phyloP scores from a whole-genome alignment of 208 protist genomes.

The Wallacemonas rigidus region DNA sequence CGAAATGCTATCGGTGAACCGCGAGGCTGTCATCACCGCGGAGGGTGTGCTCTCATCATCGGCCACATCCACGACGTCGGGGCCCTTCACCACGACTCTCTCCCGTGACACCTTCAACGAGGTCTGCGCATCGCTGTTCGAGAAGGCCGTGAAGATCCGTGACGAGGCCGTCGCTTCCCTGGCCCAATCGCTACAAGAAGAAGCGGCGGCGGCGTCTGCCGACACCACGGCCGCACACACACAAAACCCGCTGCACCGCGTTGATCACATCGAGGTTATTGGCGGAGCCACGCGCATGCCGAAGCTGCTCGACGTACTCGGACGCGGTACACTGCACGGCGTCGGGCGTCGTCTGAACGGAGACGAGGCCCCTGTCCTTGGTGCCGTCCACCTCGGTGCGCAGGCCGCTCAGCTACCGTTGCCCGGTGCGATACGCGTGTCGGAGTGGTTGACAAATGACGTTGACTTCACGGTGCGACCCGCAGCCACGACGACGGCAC shows the following conservation, averaged over 20 bases:
- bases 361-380: slow-evolving; percentile 81
- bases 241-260: slow-evolving; percentile 5
- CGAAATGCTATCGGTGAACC: slow-evolving; percentile 89
- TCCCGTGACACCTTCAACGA: slow-evolving; percentile 65
- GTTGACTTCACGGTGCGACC: slow-evolving; percentile 40
- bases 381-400: slow-evolving; percentile 59
- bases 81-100: slow-evolving; percentile 51
- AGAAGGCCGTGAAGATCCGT: slow-evolving; percentile 35
- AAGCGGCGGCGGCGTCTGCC: slow-evolving; percentile 29
- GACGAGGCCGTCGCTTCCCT: slow-evolving; percentile 8
- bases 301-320: slow-evolving; percentile 55
- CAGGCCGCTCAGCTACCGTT: slow-evolving; percentile 17
- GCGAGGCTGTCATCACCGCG: slow-evolving; percentile 75
- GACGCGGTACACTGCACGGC: slow-evolving; percentile 34
- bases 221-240: neutral
- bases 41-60: slow-evolving; percentile 49
- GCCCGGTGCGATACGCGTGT: slow-evolving; percentile 23
- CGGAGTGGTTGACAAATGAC: slow-evolving; percentile 53
- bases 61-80: neutral
- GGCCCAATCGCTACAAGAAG: slow-evolving; percentile 32
- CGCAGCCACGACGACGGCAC: neutral
- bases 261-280: slow-evolving; percentile 77
- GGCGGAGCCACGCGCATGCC: slow-evolving; percentile 85
- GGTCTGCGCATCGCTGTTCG: slow-evolving; percentile 60
- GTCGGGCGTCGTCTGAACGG: slow-evolving; percentile 83